Evolutionary conservation across 768 basidiomycete species (phyloP).

Genomic region (Auricularia sp.): DNA sequence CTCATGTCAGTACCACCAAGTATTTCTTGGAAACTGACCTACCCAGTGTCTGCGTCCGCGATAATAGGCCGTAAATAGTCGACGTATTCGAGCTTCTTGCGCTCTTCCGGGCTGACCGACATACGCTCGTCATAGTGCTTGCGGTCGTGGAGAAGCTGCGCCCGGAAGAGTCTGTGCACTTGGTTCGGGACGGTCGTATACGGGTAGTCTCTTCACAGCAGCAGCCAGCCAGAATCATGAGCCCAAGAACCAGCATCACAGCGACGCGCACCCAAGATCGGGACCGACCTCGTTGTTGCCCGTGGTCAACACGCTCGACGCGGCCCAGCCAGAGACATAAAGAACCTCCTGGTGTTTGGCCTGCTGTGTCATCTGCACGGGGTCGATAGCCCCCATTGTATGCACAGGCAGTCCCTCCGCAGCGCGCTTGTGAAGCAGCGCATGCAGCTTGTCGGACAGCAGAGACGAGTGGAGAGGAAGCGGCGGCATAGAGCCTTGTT

Average conservation of each 20-base stretch:
- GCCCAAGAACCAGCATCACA: not conserved
- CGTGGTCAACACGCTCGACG: conserved; percentile 77
- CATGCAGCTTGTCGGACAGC: conserved; percentile 81
- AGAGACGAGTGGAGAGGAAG: conserved; percentile 65
- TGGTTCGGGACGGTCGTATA: conserved; percentile 96
- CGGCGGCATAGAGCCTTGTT: conserved; percentile 81
- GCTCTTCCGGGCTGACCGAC: conserved; percentile 48
- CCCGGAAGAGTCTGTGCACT: conserved; percentile 83
- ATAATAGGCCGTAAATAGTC: conserved; percentile 91
- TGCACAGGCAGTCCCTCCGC: conserved; percentile 63
- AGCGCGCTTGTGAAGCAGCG: conserved; percentile 51
- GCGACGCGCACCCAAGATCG: conserved; percentile 60
- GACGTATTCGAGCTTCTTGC: conserved; percentile 63
- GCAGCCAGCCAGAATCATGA: not conserved
- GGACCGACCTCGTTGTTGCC: conserved; percentile 88
- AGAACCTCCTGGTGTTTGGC: conserved; percentile 76
- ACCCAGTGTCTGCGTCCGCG: conserved; percentile 94
- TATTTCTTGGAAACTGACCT: conserved; percentile 14
- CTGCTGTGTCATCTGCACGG: conserved; percentile 93
- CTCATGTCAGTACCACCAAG: not conserved
- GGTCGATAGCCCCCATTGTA: conserved; percentile 90
- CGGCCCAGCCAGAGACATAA: conserved; percentile 91
- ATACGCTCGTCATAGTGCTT: conserved; percentile 87
- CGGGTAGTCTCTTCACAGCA: conserved; percentile 65
- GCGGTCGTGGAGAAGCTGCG: conserved; percentile 86